Evolutionary conservation across 306 rosid genomes (phyloP).

Genomic region (Quercus wislizeni): DNA sequence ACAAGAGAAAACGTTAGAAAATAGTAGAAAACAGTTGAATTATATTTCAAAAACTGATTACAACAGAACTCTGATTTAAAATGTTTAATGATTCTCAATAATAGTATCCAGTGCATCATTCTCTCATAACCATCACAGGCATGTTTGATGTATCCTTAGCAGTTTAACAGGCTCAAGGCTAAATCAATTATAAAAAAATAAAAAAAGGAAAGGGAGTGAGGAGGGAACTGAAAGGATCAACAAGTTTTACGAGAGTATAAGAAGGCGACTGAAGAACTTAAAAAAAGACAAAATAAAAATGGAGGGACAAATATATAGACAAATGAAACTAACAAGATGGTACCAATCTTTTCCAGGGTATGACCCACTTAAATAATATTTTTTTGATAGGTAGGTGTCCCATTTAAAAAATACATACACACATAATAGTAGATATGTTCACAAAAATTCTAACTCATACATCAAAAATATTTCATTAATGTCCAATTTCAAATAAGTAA

Average conservation of each 20-base stretch:
- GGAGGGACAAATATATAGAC: background rate
- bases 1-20: constrained; percentile 31
- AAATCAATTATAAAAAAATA: background rate
- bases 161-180: background rate
- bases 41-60: background rate
- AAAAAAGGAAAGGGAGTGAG: background rate
- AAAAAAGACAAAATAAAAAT: background rate
- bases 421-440: background rate
- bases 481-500: background rate
- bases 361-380: background rate
- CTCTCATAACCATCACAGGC: background rate
- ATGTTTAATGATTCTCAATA: background rate
- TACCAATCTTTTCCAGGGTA: background rate
- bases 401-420: background rate
- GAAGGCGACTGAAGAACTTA: background rate
- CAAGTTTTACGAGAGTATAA: background rate
- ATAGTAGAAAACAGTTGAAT: background rate
- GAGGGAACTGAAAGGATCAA: background rate
- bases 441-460: background rate
- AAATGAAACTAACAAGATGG: background rate
- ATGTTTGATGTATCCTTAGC: background rate
- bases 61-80: background rate
- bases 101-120: background rate
- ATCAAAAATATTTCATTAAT: background rate
- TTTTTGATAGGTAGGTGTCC: too few species aligned